Percentiles rank a stretch among this genome's conserved stretches.
Evolutionary conservation across 345 rosid species (phyloP).

Genomic region (Rhodamnia rubescens): DNA sequence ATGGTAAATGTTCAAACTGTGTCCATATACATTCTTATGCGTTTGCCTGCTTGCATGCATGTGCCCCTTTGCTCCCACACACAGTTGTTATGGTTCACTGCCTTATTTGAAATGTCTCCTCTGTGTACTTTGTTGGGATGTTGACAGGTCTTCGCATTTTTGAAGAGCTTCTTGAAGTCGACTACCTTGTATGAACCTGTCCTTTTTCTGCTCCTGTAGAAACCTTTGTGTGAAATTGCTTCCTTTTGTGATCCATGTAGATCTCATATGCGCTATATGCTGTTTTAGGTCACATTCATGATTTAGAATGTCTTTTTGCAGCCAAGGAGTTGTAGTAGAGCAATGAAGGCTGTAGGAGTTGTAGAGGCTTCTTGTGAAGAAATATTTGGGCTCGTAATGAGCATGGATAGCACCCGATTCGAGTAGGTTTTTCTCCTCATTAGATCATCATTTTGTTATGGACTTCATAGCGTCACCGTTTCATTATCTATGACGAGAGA

Average conservation of each 20-base stretch:
- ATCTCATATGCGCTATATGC: slow-evolving; percentile 6
- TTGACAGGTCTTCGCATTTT: slow-evolving; percentile 93
- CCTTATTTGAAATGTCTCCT: background rate
- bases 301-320: slow-evolving; percentile 16
- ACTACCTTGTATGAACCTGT: slow-evolving; percentile 72
- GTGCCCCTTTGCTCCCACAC: background rate
- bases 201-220: slow-evolving; percentile 7
- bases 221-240: slow-evolving; percentile 1
- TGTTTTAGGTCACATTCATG: background rate
- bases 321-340: slow-evolving; percentile 99
- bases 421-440: slow-evolving; percentile 67
- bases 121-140: background rate
- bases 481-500: background rate
- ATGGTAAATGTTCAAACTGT: slow-evolving; percentile 39
- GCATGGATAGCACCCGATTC: slow-evolving; percentile 98
- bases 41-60: background rate
- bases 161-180: slow-evolving; percentile 99
- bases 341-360: slow-evolving; percentile 99
- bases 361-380: slow-evolving; percentile 98
- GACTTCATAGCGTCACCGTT: background rate
- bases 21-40: background rate
- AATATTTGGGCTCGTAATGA: slow-evolving; percentile 95
- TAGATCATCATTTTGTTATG: background rate
- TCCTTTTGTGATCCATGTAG: background rate
- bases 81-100: background rate